Conservation (phyloP, 129 eudicot species). For the Glebionis coronaria region DNA sequence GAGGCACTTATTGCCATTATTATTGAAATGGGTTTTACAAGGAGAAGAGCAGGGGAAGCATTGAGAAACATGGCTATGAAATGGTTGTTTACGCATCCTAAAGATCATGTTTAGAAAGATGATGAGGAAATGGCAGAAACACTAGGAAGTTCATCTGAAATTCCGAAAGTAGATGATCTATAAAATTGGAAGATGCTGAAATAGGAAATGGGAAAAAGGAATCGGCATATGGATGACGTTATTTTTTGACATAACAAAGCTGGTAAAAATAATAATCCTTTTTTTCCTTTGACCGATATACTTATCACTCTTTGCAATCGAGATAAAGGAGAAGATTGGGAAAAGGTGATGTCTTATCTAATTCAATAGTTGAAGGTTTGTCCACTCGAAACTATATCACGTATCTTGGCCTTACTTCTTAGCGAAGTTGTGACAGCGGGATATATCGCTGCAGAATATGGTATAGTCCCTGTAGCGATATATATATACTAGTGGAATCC, state of each 20-base stretch:
- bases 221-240: not conserved
- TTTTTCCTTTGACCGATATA: not conserved
- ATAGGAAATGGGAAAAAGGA: not conserved
- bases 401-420: not conserved
- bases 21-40: too few relatives aligned
- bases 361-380: conserved; percentile 1
- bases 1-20: conserved; percentile 2
- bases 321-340: not conserved
- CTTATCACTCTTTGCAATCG: too few relatives aligned
- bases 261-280: not conserved
- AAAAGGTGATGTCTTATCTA: not conserved
- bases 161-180: not conserved
- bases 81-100: conserved; percentile 4
- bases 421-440: not conserved
- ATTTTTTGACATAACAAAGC: not conserved
- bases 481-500: not conserved
- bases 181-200: not conserved
- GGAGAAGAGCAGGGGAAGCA: not conserved
- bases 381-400: not conserved
- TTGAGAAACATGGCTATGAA: conserved; percentile 6
- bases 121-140: not conserved
- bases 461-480: not conserved
- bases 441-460: conserved; percentile 2
- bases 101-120: not conserved
- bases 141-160: conserved; percentile 7